Percentiles rank a stretch among this genome's conserved stretches.
Conservation (phyloP, 306 rosid genomes). For the Albizia julibrissin region DNA sequence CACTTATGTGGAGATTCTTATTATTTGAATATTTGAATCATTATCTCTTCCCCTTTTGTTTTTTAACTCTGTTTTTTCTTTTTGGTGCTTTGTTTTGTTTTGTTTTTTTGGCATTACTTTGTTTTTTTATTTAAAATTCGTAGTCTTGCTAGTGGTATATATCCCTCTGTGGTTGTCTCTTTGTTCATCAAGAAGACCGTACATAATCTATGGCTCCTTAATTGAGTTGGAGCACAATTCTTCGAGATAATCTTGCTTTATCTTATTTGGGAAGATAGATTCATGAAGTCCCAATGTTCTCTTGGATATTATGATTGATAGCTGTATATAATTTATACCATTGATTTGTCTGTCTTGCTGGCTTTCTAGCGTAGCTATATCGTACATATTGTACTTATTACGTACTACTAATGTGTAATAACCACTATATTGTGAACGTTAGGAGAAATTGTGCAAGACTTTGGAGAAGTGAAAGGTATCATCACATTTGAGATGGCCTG, state of each 20-base stretch:
- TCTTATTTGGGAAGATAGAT: not conserved
- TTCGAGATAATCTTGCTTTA: not conserved
- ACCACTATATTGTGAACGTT: not conserved
- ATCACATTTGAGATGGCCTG: not conserved
- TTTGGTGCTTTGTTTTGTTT: too few species aligned
- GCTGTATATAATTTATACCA: too few species aligned
- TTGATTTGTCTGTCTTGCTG: constrained; percentile 6
- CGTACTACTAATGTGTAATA: too few species aligned
- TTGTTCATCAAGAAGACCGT: not conserved
- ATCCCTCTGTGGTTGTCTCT: not conserved
- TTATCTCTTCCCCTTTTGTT: not conserved
- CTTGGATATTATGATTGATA: not conserved
- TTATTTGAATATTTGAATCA: constrained; percentile 21
- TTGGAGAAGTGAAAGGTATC: constrained; percentile 7
- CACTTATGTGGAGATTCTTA: not conserved
- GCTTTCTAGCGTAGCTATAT: constrained; percentile 12
- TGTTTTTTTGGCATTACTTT: not conserved
- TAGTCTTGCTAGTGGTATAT: not conserved
- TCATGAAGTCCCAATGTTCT: not conserved
- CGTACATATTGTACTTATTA: not conserved
- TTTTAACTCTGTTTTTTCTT: not conserved
- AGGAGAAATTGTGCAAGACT: not conserved
- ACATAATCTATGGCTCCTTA: not conserved
- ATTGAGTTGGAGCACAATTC: not conserved
- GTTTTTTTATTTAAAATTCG: not conserved